These are phyloP conservation scores for Sclerospora graminicola DNA, from an alignment of 352 stramenopile species.

Conservation along the genomic window DNA sequence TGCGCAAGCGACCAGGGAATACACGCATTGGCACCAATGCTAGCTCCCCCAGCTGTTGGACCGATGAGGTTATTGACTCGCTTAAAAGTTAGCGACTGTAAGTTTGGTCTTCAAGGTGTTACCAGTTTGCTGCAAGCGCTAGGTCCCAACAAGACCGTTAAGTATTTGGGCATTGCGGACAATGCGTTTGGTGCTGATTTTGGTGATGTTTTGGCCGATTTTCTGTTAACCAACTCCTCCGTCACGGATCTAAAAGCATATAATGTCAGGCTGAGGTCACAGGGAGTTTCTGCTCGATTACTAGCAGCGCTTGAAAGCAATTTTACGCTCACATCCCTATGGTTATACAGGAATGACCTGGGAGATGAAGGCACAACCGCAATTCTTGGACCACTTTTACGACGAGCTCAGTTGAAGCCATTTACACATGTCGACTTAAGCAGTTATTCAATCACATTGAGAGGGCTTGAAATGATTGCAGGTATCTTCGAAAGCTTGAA, in stretches of 20 bases:
- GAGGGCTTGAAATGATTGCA: conserved; percentile 29
- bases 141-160: conserved; percentile 35
- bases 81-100: conserved; percentile 58
- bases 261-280: conserved; percentile 33
- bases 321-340: conserved; percentile 32
- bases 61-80: too few relatives aligned
- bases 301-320: too few relatives aligned
- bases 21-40: conserved; percentile 39
- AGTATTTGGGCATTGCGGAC: conserved; percentile 51
- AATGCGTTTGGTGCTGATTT: conserved; percentile 74
- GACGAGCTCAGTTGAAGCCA: conserved; percentile 26
- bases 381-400: conserved; percentile 39
- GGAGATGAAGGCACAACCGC: conserved; percentile 39
- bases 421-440: conserved; percentile 51
- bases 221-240: too few relatives aligned
- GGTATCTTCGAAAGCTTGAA: conserved; percentile 21
- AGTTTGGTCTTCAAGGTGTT: conserved; percentile 53
- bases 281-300: conserved; percentile 38
- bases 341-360: conserved; percentile 55
- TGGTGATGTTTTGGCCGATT: too few relatives aligned
- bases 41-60: too few relatives aligned
- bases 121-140: conserved; percentile 59
- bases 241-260: too few relatives aligned
- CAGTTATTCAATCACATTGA: conserved; percentile 60
- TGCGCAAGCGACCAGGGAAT: conserved; percentile 48